A percentile compares a stretch with the other conserved stretches of the same genome.
phyloP scores from a whole-genome alignment of 495 filamentous ascomycete species.

The Podospora pseudoanserina region DNA sequence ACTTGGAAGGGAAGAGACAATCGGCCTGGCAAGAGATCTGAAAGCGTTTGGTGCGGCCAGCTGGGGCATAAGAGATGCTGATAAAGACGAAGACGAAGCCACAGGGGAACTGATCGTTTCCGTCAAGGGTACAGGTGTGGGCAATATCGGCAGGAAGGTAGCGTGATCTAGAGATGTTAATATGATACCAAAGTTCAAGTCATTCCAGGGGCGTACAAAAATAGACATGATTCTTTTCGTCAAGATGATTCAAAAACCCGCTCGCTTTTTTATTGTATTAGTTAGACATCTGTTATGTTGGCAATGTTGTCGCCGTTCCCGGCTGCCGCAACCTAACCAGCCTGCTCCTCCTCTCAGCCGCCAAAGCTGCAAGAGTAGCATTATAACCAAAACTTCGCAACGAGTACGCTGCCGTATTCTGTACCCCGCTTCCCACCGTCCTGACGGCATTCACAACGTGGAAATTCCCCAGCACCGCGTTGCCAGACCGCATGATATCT shows the following conservation, averaged over 20 bases:
- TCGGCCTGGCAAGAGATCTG: slow-evolving; percentile 78
- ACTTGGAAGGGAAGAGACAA: slow-evolving; percentile 69
- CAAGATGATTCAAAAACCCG: neutral
- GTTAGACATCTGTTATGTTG: slow-evolving; percentile 10
- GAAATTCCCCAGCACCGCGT: slow-evolving; percentile 65
- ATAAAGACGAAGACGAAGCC: slow-evolving; percentile 60
- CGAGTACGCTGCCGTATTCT: slow-evolving; percentile 47
- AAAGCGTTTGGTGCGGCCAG: slow-evolving; percentile 77
- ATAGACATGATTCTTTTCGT: neutral
- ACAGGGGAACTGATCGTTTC: slow-evolving; percentile 75
- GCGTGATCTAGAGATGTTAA: slow-evolving; percentile 49
- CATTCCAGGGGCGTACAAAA: neutral
- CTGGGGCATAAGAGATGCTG: slow-evolving; percentile 73
- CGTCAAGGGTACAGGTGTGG: slow-evolving; percentile 89
- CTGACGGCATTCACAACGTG: slow-evolving; percentile 63
- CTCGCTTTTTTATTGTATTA: neutral
- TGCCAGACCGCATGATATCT: slow-evolving; percentile 63
- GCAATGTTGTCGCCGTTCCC: neutral
- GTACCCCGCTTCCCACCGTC: slow-evolving; percentile 58
- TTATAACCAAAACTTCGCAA: slow-evolving; percentile 50
- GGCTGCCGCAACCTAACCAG: slow-evolving; percentile 22
- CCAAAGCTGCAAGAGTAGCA: slow-evolving; percentile 44
- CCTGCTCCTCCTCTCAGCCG: slow-evolving; percentile 43
- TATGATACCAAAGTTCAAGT: neutral
- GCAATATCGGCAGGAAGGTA: slow-evolving; percentile 92